Evolutionary conservation across 805 yeast species (phyloP).

Genomic region (Yarrowia osloensis): DNA sequence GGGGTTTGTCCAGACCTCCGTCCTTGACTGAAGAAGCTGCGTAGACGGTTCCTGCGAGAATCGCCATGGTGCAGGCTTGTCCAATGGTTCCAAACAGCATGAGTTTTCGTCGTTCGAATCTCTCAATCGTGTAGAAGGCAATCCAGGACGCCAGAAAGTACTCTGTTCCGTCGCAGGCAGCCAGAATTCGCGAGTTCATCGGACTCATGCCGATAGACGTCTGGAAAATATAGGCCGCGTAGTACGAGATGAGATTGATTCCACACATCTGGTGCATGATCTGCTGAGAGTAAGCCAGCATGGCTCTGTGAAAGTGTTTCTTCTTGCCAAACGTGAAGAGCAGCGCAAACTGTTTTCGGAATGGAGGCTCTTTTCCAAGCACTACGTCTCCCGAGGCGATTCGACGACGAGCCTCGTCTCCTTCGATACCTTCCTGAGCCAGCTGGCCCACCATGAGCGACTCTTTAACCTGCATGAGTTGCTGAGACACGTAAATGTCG

Average conservation of each 20-base stretch:
- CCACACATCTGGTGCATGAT: slow-evolving; percentile 84
- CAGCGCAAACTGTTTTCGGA: not conserved
- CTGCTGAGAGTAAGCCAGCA: slow-evolving; percentile 45
- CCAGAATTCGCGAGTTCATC: slow-evolving; percentile 34
- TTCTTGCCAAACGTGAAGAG: slow-evolving; percentile 6
- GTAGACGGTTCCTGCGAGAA: slow-evolving; percentile 32
- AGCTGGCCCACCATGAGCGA: slow-evolving; percentile 4
- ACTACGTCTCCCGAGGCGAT: not conserved
- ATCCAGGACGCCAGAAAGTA: slow-evolving; percentile 65
- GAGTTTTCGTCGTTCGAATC: slow-evolving; percentile 72
- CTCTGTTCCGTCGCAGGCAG: slow-evolving; percentile 44
- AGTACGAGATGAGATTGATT: slow-evolving; percentile 84
- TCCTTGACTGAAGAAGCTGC: not conserved
- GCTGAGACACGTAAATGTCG: not conserved
- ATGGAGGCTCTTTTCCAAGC: slow-evolving; percentile 8
- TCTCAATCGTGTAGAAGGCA: slow-evolving; percentile 40
- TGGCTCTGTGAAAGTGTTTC: slow-evolving; percentile 8
- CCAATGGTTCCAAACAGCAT: slow-evolving; percentile 70
- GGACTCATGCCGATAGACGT: slow-evolving; percentile 54
- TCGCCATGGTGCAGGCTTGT: slow-evolving; percentile 46
- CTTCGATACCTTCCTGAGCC: not conserved
- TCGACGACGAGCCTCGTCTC: not conserved
- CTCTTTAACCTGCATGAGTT: not conserved
- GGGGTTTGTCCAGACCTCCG: not conserved
- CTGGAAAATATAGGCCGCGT: slow-evolving; percentile 79